Evolutionary conservation across 2,329 filamentous ascomycete species (phyloP).

Genomic region (Pezicula neosporulosa): DNA sequence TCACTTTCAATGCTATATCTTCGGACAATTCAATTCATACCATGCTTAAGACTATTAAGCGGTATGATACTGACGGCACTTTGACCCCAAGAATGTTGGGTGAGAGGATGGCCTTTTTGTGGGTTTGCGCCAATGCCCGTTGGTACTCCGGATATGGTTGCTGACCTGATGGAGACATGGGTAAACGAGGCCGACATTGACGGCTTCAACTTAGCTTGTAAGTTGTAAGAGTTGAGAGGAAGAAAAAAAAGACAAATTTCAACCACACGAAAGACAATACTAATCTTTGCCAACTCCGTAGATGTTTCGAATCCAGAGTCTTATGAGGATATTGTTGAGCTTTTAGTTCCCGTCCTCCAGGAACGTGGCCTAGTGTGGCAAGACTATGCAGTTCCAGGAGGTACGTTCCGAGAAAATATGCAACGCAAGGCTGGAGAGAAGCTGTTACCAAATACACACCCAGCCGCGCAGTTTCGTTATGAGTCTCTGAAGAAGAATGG

Average conservation of each 20-base stretch:
- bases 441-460: conserved; percentile 48
- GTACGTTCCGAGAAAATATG: too few relatives aligned
- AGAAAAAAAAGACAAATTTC: too few relatives aligned
- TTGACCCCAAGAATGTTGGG: conserved; percentile 71
- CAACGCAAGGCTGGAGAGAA: conserved; percentile 46
- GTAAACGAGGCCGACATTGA: too few relatives aligned
- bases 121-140: conserved; percentile 54
- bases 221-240: too few relatives aligned
- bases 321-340: too few relatives aligned
- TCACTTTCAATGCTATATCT: conserved; percentile 22
- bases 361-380: too few relatives aligned
- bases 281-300: too few relatives aligned
- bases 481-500: neutral
- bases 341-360: too few relatives aligned
- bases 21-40: conserved; percentile 32
- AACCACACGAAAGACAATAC: too few relatives aligned
- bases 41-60: conserved; percentile 30
- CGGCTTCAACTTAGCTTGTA: too few relatives aligned
- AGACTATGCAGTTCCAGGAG: too few relatives aligned
- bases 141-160: conserved; percentile 51
- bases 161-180: conserved; percentile 66
- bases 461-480: neutral
- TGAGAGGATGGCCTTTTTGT: conserved; percentile 62
- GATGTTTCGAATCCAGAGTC: too few relatives aligned
- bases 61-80: conserved; percentile 46